These are phyloP conservation scores for Candida tetrigidarum DNA, from an alignment of 1,139 yeast genomes.

Conservation along the genomic window DNA sequence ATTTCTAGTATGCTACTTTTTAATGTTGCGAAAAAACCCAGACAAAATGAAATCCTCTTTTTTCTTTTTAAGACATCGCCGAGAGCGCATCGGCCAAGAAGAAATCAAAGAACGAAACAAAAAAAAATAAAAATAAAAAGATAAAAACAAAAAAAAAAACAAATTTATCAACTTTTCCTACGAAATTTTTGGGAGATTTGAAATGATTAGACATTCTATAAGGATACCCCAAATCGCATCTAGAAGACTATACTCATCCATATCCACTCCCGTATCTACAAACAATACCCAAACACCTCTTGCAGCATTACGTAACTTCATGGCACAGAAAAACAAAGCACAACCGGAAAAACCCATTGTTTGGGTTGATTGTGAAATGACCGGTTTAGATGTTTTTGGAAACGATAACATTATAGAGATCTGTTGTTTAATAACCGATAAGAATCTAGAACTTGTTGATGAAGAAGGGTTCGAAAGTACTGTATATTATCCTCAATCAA, in stretches of 20 bases:
- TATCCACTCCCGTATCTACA: too few species aligned
- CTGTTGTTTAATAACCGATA: slow-evolving; percentile 90
- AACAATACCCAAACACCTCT: too few species aligned
- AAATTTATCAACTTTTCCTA: too few species aligned
- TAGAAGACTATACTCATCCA: not conserved
- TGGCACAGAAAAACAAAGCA: not conserved
- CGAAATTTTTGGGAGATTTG: not conserved
- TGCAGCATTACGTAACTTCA: too few species aligned
- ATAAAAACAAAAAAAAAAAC: too few species aligned
- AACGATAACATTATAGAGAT: slow-evolving; percentile 85
- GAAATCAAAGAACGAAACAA: not conserved
- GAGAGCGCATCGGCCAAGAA: not conserved
- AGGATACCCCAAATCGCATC: not conserved
- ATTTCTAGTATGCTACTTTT: not conserved
- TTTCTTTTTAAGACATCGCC: too few species aligned
- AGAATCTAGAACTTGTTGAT: slow-evolving; percentile 69
- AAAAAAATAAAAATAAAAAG: not conserved
- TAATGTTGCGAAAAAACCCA: not conserved
- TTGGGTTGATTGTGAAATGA: slow-evolving; percentile 91
- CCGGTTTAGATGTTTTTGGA: slow-evolving; percentile 77
- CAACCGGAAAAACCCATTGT: slow-evolving; percentile 50
- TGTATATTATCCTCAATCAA: slow-evolving; percentile 67
- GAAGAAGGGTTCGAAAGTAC: slow-evolving; percentile 78
- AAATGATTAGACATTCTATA: not conserved
- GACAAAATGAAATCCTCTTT: too few species aligned